Base-by-base conservation (phyloP, 306 rosid species). In the Medicago ruthenica region DNA sequence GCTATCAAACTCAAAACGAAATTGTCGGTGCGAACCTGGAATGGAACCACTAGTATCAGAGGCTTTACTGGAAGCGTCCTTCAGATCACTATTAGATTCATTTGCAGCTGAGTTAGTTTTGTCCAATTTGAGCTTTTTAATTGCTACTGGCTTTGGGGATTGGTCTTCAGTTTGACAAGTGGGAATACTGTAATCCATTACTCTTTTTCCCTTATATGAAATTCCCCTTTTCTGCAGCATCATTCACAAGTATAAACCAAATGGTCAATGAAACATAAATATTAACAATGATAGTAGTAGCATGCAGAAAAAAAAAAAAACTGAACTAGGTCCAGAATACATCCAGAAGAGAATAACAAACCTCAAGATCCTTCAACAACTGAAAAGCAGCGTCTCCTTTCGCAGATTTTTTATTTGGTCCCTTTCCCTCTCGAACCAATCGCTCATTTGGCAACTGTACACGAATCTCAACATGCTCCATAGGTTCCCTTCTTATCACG, bases 361-460 rank as follows among this genome's bases (percentile, higher is more conserved):
- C 99, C 99, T 88, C 93, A 54, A 95, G 91, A 53, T 95, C 83
- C 73, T 80, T 83, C 81, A 95, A 83, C 61, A 95, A 79, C 62
- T 11, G 82, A 70, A 81, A 88, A 31, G 97, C 93, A 36, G 99
- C 99, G 72, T 85, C 90, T 83, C 96, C 99, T 84, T 86, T 92
- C 40, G 97, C 96, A 14, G 63, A 53, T 83, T 92, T 90, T 71
- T 80, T 86, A 73, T 62, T 82, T 16, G 61, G 71, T 34, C 91
- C 96, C 21, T 37, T 34, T 71, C 92, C 98, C 48, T 83, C 76
- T 48, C 77, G 89, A 71, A 76, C 83, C 83, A 95, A 79, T 16
- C 83, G 80, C 73, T 37, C 82, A 71, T 89, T 85, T 67, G 86
- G 81, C 60, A 95, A 85, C 82, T 92, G 97, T 36, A 95, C 82